These are phyloP conservation scores for Rhodotorula diobovata DNA, from an alignment of 768 basidiomycete species.

Conservation along the genomic window DNA sequence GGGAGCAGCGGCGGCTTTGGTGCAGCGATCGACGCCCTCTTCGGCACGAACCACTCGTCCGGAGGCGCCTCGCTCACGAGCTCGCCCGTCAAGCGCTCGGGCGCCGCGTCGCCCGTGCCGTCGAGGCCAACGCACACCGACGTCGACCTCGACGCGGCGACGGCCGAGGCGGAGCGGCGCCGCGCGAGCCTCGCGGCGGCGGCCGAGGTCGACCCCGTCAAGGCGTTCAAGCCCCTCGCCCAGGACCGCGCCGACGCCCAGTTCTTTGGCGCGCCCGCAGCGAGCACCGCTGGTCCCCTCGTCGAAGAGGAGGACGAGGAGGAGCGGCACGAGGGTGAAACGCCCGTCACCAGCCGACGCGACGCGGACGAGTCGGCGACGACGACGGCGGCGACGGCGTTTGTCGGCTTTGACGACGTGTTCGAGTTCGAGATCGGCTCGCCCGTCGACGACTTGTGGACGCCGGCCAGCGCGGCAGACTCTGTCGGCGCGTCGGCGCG, in stretches of 20 bases:
- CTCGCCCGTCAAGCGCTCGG: background rate
- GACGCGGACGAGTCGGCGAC: background rate
- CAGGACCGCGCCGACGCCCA: background rate
- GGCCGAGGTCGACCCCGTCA: conserved; percentile 5
- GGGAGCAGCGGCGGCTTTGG: background rate
- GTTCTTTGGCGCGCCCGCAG: conserved; percentile 5
- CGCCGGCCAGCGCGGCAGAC: conserved; percentile 3
- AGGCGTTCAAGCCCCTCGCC: conserved; percentile 10
- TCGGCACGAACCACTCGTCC: background rate
- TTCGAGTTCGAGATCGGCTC: conserved; percentile 6
- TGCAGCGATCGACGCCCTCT: background rate
- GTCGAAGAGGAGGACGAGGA: background rate
- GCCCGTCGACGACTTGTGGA: conserved; percentile 19
- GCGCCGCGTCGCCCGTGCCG: background rate
- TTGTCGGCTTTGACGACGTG: background rate
- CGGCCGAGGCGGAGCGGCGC: conserved; percentile 6
- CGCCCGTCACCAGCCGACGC: background rate
- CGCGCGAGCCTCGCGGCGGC: background rate
- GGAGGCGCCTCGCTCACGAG: background rate
- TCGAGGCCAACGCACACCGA: too few relatives aligned
- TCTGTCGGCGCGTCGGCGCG: background rate
- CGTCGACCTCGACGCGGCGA: background rate
- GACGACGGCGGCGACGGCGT: too few relatives aligned
- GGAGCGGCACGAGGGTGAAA: background rate
- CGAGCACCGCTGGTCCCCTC: too few relatives aligned